These are phyloP conservation scores for Pseudoneurospora amorphoporcata DNA, from an alignment of 495 filamentous ascomycete species.

Conservation along the genomic window DNA sequence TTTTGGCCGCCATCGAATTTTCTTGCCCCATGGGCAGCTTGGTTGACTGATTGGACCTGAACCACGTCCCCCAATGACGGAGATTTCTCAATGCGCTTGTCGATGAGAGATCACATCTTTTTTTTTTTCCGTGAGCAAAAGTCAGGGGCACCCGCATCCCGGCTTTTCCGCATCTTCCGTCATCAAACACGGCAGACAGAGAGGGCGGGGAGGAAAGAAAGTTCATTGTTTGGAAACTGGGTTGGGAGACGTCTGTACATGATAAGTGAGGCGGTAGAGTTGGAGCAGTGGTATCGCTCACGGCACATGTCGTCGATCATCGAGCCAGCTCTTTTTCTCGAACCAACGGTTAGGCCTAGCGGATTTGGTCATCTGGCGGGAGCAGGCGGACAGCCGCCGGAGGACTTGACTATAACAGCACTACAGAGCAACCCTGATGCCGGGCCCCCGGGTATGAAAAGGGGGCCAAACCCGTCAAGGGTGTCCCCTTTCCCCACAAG, in stretches of 20 bases:
- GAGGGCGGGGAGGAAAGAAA: not conserved
- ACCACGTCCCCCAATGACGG: not conserved
- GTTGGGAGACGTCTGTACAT: not conserved
- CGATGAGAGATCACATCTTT: not conserved
- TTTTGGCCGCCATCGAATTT: not conserved
- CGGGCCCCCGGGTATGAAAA: not conserved
- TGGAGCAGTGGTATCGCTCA: not conserved
- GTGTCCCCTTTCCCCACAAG: not conserved
- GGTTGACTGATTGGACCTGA: not conserved
- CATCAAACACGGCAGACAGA: not conserved
- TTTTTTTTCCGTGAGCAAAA: not conserved
- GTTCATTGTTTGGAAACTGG: not conserved
- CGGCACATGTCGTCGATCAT: not conserved
- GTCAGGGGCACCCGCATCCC: not conserved
- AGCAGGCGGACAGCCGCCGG: not conserved
- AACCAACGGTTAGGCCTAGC: not conserved
- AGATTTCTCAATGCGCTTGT: not conserved
- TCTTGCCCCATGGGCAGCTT: not conserved
- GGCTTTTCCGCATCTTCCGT: not conserved
- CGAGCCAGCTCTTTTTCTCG: not conserved
- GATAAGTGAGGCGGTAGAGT: not conserved
- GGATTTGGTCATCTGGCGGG: not conserved
- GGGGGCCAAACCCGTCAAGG: not conserved
- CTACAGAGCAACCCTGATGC: not conserved
- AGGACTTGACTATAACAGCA: not conserved